Percentiles rank a stretch among this genome's conserved stretches.
These are phyloP conservation scores for Hortaea werneckii DNA, from an alignment of 2,329 filamentous ascomycete species.

Conservation along the genomic window DNA sequence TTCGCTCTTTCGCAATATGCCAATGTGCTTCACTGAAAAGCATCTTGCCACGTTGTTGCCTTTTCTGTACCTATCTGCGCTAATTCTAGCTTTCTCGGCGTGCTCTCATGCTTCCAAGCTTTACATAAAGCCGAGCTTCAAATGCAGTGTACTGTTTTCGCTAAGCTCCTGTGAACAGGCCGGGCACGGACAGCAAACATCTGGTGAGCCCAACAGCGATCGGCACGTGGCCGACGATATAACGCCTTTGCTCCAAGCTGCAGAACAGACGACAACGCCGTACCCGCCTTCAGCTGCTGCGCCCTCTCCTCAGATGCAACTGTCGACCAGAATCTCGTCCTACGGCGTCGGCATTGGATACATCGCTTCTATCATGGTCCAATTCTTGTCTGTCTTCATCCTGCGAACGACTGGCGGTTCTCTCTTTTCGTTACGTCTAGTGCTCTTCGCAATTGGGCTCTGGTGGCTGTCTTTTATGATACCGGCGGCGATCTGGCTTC, in stretches of 20 bases:
- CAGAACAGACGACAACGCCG: slow-evolving; percentile 17
- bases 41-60: too few species aligned
- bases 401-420: slow-evolving; percentile 63
- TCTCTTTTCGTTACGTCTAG: slow-evolving; percentile 74
- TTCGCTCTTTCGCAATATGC: neutral
- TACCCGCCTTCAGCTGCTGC: slow-evolving; percentile 24
- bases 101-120: too few species aligned
- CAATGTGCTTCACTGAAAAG: neutral
- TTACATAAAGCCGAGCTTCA: too few species aligned
- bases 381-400: slow-evolving; percentile 69
- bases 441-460: slow-evolving; percentile 72
- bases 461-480: slow-evolving; percentile 95
- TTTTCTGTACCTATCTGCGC: too few species aligned
- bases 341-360: slow-evolving; percentile 93
- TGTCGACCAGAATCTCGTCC: slow-evolving; percentile 86
- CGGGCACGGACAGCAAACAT: too few species aligned
- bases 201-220: too few species aligned
- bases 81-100: too few species aligned
- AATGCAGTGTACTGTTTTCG: too few species aligned
- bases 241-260: slow-evolving; percentile 26
- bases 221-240: slow-evolving; percentile 23
- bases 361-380: slow-evolving; percentile 71
- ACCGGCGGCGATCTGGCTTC: slow-evolving; percentile 76
- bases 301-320: slow-evolving; percentile 57
- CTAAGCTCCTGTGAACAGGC: too few species aligned